phyloP scores from a whole-genome alignment of 495 filamentous ascomycete species.

The Penicillium taxi region DNA sequence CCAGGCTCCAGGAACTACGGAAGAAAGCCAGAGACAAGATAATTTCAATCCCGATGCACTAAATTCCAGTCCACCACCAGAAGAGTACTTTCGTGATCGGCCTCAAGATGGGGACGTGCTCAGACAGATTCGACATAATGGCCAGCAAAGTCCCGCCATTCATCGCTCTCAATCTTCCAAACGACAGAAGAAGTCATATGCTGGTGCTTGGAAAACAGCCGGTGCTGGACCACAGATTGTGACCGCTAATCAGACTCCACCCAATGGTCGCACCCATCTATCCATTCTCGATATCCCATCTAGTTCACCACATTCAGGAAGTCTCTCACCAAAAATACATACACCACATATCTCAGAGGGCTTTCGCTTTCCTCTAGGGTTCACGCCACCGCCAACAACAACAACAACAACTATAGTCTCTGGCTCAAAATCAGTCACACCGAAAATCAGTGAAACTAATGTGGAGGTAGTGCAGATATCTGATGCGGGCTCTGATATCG shows the following conservation, averaged over 20 bases:
- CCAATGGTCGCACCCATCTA: conserved; percentile 2
- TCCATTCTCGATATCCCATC: conserved; percentile 27
- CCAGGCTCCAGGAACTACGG: conserved; percentile 30
- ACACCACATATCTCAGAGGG: conserved; percentile 13
- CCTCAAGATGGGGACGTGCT: conserved; percentile 3
- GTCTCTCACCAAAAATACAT: conserved; percentile 19
- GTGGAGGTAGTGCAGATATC: conserved; percentile 9
- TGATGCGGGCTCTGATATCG: conserved; percentile 12
- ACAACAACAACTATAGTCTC: conserved; percentile 24
- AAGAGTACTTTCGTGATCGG: conserved; percentile 16
- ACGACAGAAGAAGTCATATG: conserved; percentile 28
- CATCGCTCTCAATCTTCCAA: conserved; percentile 15
- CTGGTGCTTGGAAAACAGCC: conserved; percentile 6
- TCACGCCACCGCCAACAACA: conserved; percentile 27
- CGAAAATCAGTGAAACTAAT: conserved; percentile 3
- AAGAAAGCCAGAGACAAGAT: conserved; percentile 46
- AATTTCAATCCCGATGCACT: conserved; percentile 18
- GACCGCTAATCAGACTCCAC: conserved; percentile 16
- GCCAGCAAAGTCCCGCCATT: neutral
- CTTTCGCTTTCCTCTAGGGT: conserved; percentile 36
- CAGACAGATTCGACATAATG: neutral
- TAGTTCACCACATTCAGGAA: conserved; percentile 36
- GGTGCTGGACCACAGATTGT: conserved; percentile 19
- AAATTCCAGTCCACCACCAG: conserved; percentile 28
- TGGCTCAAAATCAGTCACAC: conserved; percentile 15